phyloP scores from a whole-genome alignment of 2,329 filamentous ascomycete genomes.

The Diaporthe amygdali region DNA sequence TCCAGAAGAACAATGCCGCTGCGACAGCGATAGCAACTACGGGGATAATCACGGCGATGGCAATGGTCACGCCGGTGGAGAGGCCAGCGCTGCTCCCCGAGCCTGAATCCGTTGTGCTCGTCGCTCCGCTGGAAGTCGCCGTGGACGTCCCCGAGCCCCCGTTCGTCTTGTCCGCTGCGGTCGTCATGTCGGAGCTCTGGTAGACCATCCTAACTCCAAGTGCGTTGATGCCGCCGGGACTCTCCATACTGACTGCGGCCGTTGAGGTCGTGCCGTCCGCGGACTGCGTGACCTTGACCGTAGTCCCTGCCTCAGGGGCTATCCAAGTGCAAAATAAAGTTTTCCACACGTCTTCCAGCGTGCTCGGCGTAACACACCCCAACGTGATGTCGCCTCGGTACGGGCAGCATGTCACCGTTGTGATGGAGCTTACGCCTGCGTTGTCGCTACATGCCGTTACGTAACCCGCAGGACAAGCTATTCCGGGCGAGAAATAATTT shows the following conservation, averaged over 20 bases:
- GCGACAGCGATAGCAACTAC: conserved; percentile 33
- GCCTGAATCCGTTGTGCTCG: neutral
- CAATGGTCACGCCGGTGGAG: conserved; percentile 31
- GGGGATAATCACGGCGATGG: conserved; percentile 38
- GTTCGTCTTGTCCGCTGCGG: neutral
- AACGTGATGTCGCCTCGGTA: conserved; percentile 32
- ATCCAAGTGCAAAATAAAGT: conserved; percentile 41
- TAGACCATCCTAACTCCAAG: conserved; percentile 42
- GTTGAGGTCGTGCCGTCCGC: conserved; percentile 31
- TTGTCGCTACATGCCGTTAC: conserved; percentile 37
- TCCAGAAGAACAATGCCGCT: conserved; percentile 33
- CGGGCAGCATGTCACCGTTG: conserved; percentile 43
- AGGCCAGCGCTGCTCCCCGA: conserved; percentile 22
- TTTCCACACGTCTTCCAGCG: conserved; percentile 30
- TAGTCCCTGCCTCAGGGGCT: conserved; percentile 31
- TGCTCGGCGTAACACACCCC: conserved; percentile 35
- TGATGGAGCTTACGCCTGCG: conserved; percentile 31
- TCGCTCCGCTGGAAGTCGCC: neutral
- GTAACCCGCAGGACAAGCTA: conserved; percentile 28
- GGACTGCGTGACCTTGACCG: conserved; percentile 33
- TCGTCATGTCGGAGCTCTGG: conserved; percentile 33
- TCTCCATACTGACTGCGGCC: conserved; percentile 27
- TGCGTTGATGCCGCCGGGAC: conserved; percentile 37
- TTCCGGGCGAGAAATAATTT: conserved; percentile 21
- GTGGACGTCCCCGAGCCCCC: neutral